A percentile compares a stretch with the other conserved stretches of the same genome.
Evolutionary conservation across 306 rosid genomes (phyloP).

Genomic region (Fragaria vesca): DNA sequence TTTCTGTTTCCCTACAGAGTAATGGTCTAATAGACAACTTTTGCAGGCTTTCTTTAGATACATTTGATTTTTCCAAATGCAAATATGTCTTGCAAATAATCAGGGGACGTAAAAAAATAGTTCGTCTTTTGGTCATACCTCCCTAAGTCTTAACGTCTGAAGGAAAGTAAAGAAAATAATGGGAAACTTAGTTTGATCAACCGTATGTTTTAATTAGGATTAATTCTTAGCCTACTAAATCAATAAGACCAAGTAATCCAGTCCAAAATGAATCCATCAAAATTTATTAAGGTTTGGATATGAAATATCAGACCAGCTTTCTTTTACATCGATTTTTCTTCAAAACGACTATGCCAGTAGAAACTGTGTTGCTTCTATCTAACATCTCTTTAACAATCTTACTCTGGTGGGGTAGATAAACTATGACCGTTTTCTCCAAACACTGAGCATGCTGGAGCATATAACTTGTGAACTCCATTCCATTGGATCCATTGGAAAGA

Average conservation of each 20-base stretch:
- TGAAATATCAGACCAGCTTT: not conserved
- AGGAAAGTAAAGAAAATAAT: not conserved
- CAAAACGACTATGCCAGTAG: not conserved
- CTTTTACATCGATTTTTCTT: not conserved
- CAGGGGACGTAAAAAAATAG: not conserved
- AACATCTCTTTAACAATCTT: not conserved
- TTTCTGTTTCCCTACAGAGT: not conserved
- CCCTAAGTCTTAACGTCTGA: not conserved
- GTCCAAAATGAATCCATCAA: not conserved
- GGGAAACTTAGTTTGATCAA: not conserved
- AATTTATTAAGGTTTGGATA: not conserved
- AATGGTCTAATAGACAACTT: not conserved
- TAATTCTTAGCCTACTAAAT: not conserved
- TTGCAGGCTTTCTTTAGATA: not conserved
- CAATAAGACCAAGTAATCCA: not conserved
- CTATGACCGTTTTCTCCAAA: conserved; percentile 6
- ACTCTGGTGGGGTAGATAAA: not conserved
- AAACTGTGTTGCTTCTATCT: not conserved
- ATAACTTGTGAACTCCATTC: not conserved
- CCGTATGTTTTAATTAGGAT: not conserved
- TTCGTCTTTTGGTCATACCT: not conserved
- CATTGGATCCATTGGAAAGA: not conserved
- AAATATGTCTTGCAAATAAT: not conserved
- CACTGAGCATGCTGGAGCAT: not conserved
- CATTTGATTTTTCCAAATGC: not conserved